Conservation (phyloP, 1,284 basidiomycete genomes). For the Fistulinella staudtii region DNA sequence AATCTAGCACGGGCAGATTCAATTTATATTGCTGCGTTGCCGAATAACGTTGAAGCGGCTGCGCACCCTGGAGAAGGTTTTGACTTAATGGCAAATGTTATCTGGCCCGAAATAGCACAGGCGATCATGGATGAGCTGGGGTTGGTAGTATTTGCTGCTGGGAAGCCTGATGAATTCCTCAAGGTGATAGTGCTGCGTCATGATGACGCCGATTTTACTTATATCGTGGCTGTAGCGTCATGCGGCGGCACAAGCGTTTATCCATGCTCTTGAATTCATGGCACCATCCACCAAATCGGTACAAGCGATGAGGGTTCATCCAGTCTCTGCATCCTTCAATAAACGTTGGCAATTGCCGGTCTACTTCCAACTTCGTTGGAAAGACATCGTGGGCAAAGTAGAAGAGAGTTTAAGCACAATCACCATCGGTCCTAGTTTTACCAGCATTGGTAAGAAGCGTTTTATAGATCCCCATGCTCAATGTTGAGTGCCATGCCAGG, state of each 20-base stretch:
- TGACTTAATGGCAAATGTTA: constrained; percentile 79
- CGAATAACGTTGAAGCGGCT: constrained; percentile 2
- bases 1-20: constrained; percentile 25
- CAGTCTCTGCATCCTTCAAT: constrained; percentile 70
- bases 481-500: constrained; percentile 27
- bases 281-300: constrained; percentile 75
- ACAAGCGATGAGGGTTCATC: constrained; percentile 66
- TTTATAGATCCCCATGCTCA: background rate
- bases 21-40: constrained; percentile 3
- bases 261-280: constrained; percentile 79
- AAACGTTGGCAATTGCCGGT: constrained; percentile 93
- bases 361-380: constrained; percentile 98
- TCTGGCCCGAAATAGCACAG: constrained; percentile 82
- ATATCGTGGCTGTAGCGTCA: constrained; percentile 57
- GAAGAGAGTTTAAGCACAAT: constrained; percentile 61
- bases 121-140: constrained; percentile 85
- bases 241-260: constrained; percentile 77
- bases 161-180: constrained; percentile 86
- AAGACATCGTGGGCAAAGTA: constrained; percentile 78
- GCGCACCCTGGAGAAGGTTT: constrained; percentile 44
- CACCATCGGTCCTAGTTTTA: constrained; percentile 39
- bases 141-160: constrained; percentile 80
- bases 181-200: constrained; percentile 47
- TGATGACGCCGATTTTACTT: constrained; percentile 2
- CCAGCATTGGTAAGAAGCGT: constrained; percentile 18